Evolutionary conservation across 192 early-diverging fungal species (phyloP).

Genomic region (Umbelopsis isabellina): DNA sequence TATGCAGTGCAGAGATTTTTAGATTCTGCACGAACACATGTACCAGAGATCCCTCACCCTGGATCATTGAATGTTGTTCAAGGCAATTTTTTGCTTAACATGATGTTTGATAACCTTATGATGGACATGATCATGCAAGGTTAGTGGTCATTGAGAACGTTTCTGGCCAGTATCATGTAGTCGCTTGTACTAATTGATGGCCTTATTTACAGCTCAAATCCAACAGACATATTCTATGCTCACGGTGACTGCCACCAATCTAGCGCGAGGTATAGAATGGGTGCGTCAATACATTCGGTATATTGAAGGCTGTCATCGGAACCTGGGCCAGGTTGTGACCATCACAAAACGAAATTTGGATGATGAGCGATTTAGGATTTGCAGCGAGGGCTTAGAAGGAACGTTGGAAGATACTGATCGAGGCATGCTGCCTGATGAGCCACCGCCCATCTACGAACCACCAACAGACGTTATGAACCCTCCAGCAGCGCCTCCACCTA

Average conservation of each 20-base stretch:
- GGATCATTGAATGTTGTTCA: slow-evolving; percentile 27
- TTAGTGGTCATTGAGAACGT: background rate
- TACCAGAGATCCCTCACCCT: slow-evolving; percentile 39
- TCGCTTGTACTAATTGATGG: background rate
- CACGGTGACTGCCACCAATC: slow-evolving; percentile 9
- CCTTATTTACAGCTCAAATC: slow-evolving; percentile 13
- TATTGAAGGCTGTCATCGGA: slow-evolving; percentile 25
- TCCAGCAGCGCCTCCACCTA: slow-evolving; percentile 2
- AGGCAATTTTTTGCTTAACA: slow-evolving; percentile 25
- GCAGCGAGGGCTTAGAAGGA: slow-evolving; percentile 6
- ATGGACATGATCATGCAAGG: slow-evolving; percentile 36
- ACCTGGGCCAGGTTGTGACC: slow-evolving; percentile 6
- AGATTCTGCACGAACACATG: slow-evolving; percentile 16
- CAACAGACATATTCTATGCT: slow-evolving; percentile 25
- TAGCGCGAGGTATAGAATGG: slow-evolving; percentile 21
- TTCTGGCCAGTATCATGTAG: background rate
- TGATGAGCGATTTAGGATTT: background rate
- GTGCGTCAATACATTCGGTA: slow-evolving; percentile 33
- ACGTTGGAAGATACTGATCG: background rate
- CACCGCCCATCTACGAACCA: slow-evolving; percentile 13
- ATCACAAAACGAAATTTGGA: slow-evolving; percentile 8
- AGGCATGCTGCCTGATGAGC: slow-evolving; percentile 1
- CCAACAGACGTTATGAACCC: background rate
- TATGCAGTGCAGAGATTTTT: slow-evolving; percentile 23
- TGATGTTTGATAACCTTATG: slow-evolving; percentile 22